A percentile compares a stretch with the other conserved stretches of the same genome.
Conservation (phyloP, 208 protist genomes). For the Entamoeba histolytica region DNA sequence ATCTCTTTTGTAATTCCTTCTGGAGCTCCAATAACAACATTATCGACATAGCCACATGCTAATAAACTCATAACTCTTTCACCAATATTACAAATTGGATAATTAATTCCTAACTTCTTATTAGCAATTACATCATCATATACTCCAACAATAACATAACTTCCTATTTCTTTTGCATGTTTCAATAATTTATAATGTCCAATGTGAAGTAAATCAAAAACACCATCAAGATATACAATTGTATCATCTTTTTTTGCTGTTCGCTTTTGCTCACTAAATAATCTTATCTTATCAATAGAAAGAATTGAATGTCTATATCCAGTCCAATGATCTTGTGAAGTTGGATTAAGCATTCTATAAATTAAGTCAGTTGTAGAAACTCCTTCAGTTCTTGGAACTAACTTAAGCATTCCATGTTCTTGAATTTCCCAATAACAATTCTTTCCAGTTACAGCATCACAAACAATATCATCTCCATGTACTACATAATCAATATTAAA, state of each 20-base stretch:
- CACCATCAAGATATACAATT: constrained; percentile 80
- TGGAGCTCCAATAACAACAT: constrained; percentile 86
- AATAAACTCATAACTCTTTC: constrained; percentile 79
- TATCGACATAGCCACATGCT: constrained; percentile 77
- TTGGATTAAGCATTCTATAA: constrained; percentile 76
- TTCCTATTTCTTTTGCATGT: constrained; percentile 59
- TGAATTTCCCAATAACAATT: constrained; percentile 20
- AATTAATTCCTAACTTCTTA: constrained; percentile 59
- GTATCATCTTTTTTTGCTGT: constrained; percentile 47
- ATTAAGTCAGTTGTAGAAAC: constrained; percentile 90
- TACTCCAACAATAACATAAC: constrained; percentile 79
- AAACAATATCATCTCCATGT: constrained; percentile 87
- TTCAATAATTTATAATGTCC: constrained; percentile 65
- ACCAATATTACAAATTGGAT: constrained; percentile 89
- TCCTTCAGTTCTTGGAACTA: constrained; percentile 69
- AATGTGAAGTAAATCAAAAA: constrained; percentile 73
- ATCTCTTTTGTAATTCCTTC: constrained; percentile 61
- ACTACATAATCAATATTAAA: constrained; percentile 74
- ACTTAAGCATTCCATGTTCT: constrained; percentile 46
- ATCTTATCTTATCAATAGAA: constrained; percentile 12
- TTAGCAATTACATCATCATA: constrained; percentile 70
- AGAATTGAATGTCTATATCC: neutral
- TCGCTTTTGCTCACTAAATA: constrained; percentile 49
- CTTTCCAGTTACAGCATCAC: constrained; percentile 32
- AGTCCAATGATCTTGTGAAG: constrained; percentile 29